These are phyloP conservation scores for Tetrahymena elliotti DNA, from an alignment of 73 alveolate genomes.

Conservation along the genomic window DNA sequence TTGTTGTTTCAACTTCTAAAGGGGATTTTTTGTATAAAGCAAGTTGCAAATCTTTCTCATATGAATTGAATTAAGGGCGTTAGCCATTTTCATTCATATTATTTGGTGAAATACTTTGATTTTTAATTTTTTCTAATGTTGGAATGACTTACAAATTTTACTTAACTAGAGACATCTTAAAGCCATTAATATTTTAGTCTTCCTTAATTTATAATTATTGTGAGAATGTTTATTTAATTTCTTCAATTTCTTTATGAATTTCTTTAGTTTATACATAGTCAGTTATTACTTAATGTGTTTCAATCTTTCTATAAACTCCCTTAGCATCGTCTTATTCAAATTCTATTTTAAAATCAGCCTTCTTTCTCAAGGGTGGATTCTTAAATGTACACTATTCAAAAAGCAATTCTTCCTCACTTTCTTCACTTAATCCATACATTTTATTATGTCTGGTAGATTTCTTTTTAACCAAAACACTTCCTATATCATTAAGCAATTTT, in stretches of 20 bases:
- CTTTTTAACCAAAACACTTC: not conserved
- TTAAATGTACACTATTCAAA: not conserved
- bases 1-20: not conserved
- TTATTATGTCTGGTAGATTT: not conserved
- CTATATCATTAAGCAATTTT: not conserved
- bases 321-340: not conserved
- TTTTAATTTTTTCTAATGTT: not conserved
- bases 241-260: not conserved
- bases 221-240: not conserved
- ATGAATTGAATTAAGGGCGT: not conserved
- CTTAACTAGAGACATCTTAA: not conserved
- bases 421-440: not conserved
- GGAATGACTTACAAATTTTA: not conserved
- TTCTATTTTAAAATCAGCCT: not conserved
- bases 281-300: not conserved
- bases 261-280: not conserved
- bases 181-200: not conserved
- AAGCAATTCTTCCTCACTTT: not conserved
- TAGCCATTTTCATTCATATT: not conserved
- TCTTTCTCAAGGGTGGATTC: not conserved
- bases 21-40: not conserved
- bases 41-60: not conserved
- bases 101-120: not conserved
- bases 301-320: not conserved
- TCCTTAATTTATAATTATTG: not conserved